A percentile compares a stretch with the other conserved stretches of the same genome.
phyloP scores from a whole-genome alignment of 1,139 yeast species.

The Kurtzmaniella quercitrusa region DNA sequence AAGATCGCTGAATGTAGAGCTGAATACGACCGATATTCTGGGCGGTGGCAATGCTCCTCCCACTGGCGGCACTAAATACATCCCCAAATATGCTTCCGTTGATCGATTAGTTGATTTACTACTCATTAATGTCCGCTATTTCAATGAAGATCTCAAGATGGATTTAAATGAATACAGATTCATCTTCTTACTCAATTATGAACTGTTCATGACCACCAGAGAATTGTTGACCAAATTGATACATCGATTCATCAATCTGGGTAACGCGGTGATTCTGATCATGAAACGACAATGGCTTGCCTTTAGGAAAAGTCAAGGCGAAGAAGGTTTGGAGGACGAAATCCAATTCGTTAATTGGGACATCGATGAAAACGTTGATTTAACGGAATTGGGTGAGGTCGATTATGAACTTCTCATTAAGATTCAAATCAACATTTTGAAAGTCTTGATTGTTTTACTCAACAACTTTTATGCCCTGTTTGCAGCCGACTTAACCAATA shows the following conservation, averaged over 20 bases:
- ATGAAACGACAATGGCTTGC: conserved; percentile 29
- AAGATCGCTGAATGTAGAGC: conserved; percentile 1
- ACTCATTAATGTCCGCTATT: conserved; percentile 35
- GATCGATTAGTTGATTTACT: conserved; percentile 41
- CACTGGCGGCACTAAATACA: conserved; percentile 16
- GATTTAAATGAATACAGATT: conserved; percentile 42
- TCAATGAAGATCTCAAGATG: conserved; percentile 33
- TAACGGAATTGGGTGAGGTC: conserved; percentile 39
- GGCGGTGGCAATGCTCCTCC: not conserved
- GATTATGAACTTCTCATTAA: conserved; percentile 57
- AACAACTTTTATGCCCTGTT: conserved; percentile 74
- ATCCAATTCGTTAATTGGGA: conserved; percentile 52
- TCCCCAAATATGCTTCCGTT: conserved; percentile 40
- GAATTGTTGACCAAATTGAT: conserved; percentile 42
- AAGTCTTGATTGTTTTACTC: conserved; percentile 68
- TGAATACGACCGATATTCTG: conserved; percentile 1
- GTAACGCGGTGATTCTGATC: conserved; percentile 45
- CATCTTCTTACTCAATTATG: conserved; percentile 42
- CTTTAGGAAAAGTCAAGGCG: conserved; percentile 1
- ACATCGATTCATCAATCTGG: conserved; percentile 41
- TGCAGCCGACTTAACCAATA: conserved; percentile 61
- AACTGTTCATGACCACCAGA: conserved; percentile 38
- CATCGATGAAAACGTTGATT: conserved; percentile 30
- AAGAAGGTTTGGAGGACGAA: conserved; percentile 9
- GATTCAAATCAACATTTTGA: conserved; percentile 79